These are phyloP conservation scores for Mesembryanthemum crystallinum DNA, from an alignment of 148 eudicot species.

Conservation along the genomic window DNA sequence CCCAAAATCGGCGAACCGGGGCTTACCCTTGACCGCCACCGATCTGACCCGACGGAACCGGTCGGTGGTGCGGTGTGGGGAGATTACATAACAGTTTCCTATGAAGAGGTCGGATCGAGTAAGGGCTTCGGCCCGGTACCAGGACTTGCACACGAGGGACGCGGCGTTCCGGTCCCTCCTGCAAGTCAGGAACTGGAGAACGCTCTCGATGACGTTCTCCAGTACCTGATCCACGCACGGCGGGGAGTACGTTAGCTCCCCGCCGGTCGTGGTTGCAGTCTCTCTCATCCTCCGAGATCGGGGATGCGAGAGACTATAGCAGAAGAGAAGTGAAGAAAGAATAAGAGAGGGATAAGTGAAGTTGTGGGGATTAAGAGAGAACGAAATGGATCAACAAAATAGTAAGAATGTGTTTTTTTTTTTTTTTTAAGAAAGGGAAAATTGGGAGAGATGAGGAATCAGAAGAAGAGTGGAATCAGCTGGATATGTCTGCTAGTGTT, in stretches of 20 bases:
- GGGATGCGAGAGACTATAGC: too few species aligned
- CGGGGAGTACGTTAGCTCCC: conserved; percentile 16
- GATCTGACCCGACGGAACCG: conserved; percentile 46
- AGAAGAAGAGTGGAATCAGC: background rate
- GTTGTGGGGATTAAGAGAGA: background rate
- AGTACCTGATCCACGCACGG: conserved; percentile 66
- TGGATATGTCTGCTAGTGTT: background rate
- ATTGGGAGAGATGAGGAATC: conserved; percentile 3
- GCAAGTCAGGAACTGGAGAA: conserved; percentile 50
- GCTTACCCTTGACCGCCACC: conserved; percentile 59
- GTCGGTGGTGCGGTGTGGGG: conserved; percentile 43
- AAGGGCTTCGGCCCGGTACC: conserved; percentile 63
- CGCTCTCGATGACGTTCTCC: conserved; percentile 77
- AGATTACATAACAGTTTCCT: conserved; percentile 66
- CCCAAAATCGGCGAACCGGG: conserved; percentile 73
- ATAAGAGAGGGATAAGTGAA: background rate
- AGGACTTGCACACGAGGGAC: conserved; percentile 62
- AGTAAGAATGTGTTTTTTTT: background rate
- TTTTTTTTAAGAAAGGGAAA: background rate
- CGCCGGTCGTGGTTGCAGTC: conserved; percentile 21
- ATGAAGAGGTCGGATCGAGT: conserved; percentile 70
- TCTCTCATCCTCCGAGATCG: conserved; percentile 33
- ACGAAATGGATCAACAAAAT: background rate
- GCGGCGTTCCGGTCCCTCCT: conserved; percentile 64
- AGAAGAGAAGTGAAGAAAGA: background rate